These are phyloP conservation scores for Prototheca cutis DNA, from an alignment of 163 green algal species.

Conservation along the genomic window DNA sequence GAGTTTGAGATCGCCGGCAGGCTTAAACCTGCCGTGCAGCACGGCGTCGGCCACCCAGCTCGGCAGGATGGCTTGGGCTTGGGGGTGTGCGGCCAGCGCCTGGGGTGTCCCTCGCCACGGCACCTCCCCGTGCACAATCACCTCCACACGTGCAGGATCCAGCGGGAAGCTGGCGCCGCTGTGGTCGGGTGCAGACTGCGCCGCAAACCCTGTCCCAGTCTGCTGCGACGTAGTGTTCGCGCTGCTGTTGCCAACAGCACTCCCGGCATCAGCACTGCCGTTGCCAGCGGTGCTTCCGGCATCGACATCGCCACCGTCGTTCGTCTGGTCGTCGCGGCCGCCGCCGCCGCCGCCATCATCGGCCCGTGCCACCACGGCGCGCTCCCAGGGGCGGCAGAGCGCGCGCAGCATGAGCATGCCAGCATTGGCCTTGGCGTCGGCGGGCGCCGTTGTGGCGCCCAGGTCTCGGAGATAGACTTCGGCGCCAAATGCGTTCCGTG, in stretches of 20 bases:
- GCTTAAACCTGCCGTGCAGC: constrained; percentile 27
- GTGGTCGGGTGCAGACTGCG: background rate
- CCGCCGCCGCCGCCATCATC: too few relatives aligned
- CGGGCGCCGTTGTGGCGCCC: constrained; percentile 33
- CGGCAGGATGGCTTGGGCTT: constrained; percentile 17
- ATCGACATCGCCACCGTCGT: too few relatives aligned
- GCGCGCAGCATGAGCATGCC: constrained; percentile 53
- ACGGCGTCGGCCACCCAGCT: constrained; percentile 61
- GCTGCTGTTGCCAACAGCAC: too few relatives aligned
- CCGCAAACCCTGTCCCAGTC: too few relatives aligned
- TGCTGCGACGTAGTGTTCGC: too few relatives aligned
- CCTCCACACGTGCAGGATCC: background rate
- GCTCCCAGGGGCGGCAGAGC: constrained; percentile 26
- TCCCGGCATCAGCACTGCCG: too few relatives aligned
- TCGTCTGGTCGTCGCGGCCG: too few relatives aligned
- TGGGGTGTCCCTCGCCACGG: constrained; percentile 9
- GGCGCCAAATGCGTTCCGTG: constrained; percentile 56
- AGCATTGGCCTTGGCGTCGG: constrained; percentile 65
- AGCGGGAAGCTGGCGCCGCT: constrained; percentile 5
- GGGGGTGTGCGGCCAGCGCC: constrained; percentile 1
- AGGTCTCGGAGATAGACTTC: constrained; percentile 60
- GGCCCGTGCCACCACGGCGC: background rate
- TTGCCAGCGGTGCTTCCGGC: too few relatives aligned
- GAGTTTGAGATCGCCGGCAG: constrained; percentile 36
- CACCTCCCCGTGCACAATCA: constrained; percentile 2